Evolutionary conservation across 2,329 filamentous ascomycete genomes (phyloP), one percentile per base, ranked within the genome.

Genomic region (Diaporthe aspalathi): DNA sequence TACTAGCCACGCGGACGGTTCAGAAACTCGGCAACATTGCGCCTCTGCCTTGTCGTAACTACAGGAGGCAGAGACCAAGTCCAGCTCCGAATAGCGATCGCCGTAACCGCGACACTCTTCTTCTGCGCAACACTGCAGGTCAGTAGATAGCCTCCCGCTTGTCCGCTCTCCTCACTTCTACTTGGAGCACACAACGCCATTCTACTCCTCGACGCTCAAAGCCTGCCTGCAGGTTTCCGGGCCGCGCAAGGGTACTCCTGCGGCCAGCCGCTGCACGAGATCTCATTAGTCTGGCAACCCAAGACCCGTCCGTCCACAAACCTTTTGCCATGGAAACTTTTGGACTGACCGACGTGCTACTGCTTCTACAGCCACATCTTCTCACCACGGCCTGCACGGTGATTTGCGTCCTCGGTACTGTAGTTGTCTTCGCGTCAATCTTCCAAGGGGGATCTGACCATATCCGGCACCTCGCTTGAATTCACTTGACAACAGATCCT

Each of bases 61-160:
- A 38, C 65, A 17, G 20, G 22, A 40, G n/a, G n/a, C 66, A 6
- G 12, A 47, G 43, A 68, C 53, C 3, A 60, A 54, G 12, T 24
- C 32, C 38, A 27, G 43, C 50, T 54, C 12, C 50, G 38, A 56
- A 47, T 17, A 49, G 27, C 20, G 32, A 50, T 40, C 45, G 52
- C n/a, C 29, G 27, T 49, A 27, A 22, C 56, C 27, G 35, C 52
- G 29, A 57, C 20, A 24, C 32, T 38, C 40, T 24, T 50, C 60
- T 50, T 27, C 24, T 50, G 49, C 22, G 63, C 56, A 35, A 29
- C 67, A 71, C 63, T 45, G 67, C 56, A 71, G 71, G 71, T 73
- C 68, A 73, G 71, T 73, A 54, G 65, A 52, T 43, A 71, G 50
- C 67, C 60, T 70, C 53, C 54, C 56, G 22, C 17, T 38, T 43